Conservation (phyloP, 495 filamentous ascomycete genomes). For the Neurospora africana region DNA sequence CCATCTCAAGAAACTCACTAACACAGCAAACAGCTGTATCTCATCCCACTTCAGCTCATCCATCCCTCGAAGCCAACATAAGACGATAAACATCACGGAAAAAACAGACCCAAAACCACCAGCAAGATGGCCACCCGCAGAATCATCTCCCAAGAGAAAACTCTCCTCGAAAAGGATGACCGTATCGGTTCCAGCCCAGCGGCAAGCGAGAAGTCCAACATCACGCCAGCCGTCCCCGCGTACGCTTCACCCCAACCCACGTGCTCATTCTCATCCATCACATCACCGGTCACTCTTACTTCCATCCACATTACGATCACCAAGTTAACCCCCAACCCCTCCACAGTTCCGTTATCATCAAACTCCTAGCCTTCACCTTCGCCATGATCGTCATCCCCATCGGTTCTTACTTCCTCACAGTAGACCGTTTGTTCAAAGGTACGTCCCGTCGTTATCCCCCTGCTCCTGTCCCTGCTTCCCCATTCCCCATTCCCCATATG, state of each 20-base stretch:
- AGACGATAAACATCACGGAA: background rate
- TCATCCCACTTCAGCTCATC: background rate
- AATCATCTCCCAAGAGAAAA: constrained; percentile 44
- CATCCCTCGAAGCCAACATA: background rate
- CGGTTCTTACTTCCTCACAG: constrained; percentile 72
- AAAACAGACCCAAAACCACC: background rate
- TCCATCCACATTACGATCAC: background rate
- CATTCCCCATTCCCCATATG: background rate
- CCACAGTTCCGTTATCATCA: constrained; percentile 70
- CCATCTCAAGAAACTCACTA: background rate
- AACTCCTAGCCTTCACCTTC: constrained; percentile 78
- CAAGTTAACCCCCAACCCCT: constrained; percentile 8
- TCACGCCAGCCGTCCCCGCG: constrained; percentile 62
- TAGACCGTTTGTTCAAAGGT: constrained; percentile 73
- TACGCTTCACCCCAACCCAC: constrained; percentile 30
- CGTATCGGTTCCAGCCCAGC: constrained; percentile 24
- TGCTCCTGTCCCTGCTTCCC: background rate
- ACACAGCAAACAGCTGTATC: background rate
- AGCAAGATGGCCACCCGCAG: constrained; percentile 48
- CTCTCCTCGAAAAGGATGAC: constrained; percentile 44
- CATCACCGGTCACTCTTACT: background rate
- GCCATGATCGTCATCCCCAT: constrained; percentile 85
- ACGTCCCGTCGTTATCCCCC: background rate
- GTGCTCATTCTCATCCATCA: background rate
- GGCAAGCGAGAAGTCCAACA: constrained; percentile 35